Evolutionary conservation across 1,284 basidiomycete genomes (phyloP).

Genomic region (Boletus holoroseus): DNA sequence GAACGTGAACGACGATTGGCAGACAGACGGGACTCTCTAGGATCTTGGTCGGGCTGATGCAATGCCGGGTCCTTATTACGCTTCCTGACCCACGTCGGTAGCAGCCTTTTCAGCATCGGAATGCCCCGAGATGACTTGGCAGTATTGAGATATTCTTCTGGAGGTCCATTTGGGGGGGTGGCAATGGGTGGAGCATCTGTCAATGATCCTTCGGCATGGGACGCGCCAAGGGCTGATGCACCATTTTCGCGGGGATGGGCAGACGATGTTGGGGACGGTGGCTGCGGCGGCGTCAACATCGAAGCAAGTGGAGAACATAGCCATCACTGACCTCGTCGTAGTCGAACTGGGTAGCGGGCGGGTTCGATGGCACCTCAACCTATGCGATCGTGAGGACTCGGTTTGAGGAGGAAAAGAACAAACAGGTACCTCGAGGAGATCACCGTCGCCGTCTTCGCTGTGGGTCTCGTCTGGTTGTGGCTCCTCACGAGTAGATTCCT

Average conservation of each 20-base stretch:
- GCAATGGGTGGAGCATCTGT: not conserved
- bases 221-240: no score
- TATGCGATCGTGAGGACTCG: not conserved
- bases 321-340: not conserved
- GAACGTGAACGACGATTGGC: no score
- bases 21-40: rapidly evolving
- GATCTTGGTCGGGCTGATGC: not conserved
- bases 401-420: not conserved
- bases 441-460: not conserved
- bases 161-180: not conserved
- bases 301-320: not conserved
- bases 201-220: no score
- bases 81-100: not conserved
- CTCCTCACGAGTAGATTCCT: not conserved
- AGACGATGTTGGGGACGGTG: not conserved
- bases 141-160: no score
- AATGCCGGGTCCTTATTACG: no score
- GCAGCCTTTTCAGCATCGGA: not conserved
- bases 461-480: no score
- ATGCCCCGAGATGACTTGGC: not conserved
- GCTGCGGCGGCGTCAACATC: not conserved
- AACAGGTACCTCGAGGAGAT: not conserved
- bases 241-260: not conserved
- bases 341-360: not conserved
- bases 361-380: not conserved